Conservation (phyloP, 106 monocot species). For the Xerophyta viscosa region DNA sequence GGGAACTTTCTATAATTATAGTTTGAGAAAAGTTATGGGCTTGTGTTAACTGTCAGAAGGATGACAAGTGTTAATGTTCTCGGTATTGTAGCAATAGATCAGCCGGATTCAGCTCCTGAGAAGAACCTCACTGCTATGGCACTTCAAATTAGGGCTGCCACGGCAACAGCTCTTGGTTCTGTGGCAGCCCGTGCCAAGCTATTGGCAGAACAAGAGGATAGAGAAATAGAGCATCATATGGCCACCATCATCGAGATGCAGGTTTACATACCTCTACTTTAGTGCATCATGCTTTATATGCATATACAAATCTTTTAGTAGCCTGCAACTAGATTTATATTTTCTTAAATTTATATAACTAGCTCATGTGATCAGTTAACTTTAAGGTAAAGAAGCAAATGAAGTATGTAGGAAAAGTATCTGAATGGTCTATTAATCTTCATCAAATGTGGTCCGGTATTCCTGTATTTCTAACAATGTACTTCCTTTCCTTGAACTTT, state of each 20-base stretch:
- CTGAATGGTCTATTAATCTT: no score
- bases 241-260: slow-evolving; percentile 69
- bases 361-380: no score
- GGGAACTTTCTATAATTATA: no score
- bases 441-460: no score
- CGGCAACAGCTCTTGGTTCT: slow-evolving; percentile 65
- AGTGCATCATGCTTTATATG: background rate
- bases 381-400: no score
- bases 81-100: background rate
- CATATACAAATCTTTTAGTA: background rate
- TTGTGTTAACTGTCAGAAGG: no score
- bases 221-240: slow-evolving; percentile 73
- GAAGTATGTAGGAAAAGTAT: no score
- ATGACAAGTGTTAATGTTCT: no score
- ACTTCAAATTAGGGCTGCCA: slow-evolving; percentile 58
- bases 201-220: slow-evolving; percentile 74
- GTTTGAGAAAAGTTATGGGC: no score
- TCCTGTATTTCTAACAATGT: no score
- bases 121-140: slow-evolving; percentile 42
- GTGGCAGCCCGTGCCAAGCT: slow-evolving; percentile 82
- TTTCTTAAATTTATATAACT: background rate
- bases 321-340: background rate
- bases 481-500: no score
- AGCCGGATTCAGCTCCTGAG: slow-evolving; percentile 12
- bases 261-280: slow-evolving; percentile 17